Conservation (phyloP, 2,329 filamentous ascomycete genomes). For the Microsporum ferrugineum region DNA sequence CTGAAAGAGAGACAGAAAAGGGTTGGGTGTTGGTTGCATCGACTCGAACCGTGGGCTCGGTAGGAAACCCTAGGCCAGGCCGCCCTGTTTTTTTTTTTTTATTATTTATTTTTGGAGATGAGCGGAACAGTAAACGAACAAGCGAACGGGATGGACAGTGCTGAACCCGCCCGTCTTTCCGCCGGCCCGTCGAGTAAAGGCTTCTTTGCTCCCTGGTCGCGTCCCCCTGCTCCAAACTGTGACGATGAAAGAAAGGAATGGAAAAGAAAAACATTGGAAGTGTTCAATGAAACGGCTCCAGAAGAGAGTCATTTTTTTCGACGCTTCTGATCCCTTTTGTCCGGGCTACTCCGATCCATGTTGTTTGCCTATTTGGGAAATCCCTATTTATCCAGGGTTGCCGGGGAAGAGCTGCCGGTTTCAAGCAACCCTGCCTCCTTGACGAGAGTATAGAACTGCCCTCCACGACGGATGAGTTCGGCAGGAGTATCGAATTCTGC, state of each 20-base stretch:
- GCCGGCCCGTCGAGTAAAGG: background rate
- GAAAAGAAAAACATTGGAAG: background rate
- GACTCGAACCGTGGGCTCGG: background rate
- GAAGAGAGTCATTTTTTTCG: background rate
- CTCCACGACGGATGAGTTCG: conserved; percentile 61
- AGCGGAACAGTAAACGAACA: background rate
- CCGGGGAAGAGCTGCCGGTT: background rate
- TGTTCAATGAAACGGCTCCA: background rate
- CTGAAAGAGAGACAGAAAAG: background rate
- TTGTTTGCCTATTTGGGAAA: background rate
- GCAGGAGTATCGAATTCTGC: conserved; percentile 84
- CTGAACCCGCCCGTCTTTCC: background rate
- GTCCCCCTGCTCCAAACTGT: background rate
- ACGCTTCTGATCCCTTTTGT: background rate
- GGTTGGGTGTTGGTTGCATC: background rate
- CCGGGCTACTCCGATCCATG: background rate
- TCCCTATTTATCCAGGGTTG: background rate
- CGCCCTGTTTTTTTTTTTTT: too few species aligned
- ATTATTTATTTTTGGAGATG: background rate
- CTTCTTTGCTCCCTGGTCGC: background rate
- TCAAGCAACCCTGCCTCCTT: conserved; percentile 72
- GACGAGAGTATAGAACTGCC: conserved; percentile 80
- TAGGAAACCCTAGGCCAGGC: background rate
- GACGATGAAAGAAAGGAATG: background rate
- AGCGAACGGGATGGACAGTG: background rate